A percentile compares a stretch with the other conserved stretches of the same genome.
Evolutionary conservation across 371 early-diverging fungal species (phyloP).

Genomic region (Mucor mucedo): DNA sequence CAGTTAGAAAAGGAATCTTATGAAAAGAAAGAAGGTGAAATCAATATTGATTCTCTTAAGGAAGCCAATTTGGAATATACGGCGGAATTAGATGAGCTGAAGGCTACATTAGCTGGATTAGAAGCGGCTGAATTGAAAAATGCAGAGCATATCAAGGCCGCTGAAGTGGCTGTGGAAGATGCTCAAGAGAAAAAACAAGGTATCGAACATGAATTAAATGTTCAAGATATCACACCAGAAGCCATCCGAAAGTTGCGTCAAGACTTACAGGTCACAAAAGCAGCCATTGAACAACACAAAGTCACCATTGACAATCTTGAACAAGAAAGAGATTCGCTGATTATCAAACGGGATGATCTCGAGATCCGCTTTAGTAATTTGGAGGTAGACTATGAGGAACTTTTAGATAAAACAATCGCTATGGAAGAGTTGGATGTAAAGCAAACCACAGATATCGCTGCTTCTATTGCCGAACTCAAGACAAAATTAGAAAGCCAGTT

Average conservation of each 20-base stretch:
- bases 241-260: slow-evolving; percentile 55
- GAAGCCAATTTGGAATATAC: slow-evolving; percentile 80
- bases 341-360: slow-evolving; percentile 69
- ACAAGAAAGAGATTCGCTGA: slow-evolving; percentile 65
- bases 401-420: slow-evolving; percentile 90
- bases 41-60: slow-evolving; percentile 83
- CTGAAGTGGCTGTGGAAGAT: slow-evolving; percentile 20
- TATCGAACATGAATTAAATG: slow-evolving; percentile 71
- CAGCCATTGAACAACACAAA: slow-evolving; percentile 70
- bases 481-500: slow-evolving; percentile 87
- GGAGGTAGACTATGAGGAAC: slow-evolving; percentile 90
- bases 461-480: slow-evolving; percentile 80
- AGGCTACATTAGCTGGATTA: slow-evolving; percentile 58
- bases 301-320: slow-evolving; percentile 70
- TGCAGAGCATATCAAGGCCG: neutral
- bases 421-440: slow-evolving; percentile 76
- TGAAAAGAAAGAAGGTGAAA: slow-evolving; percentile 83
- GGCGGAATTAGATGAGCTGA: slow-evolving; percentile 72
- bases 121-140: slow-evolving; percentile 39
- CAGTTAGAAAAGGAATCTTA: slow-evolving; percentile 85
- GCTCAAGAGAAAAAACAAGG: slow-evolving; percentile 77
- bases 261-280: slow-evolving; percentile 77
- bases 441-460: slow-evolving; percentile 67
- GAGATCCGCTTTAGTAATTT: slow-evolving; percentile 75
- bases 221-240: slow-evolving; percentile 32